These are phyloP conservation scores for Naematelia aurantialba DNA, from an alignment of 768 basidiomycete genomes.

Conservation along the genomic window DNA sequence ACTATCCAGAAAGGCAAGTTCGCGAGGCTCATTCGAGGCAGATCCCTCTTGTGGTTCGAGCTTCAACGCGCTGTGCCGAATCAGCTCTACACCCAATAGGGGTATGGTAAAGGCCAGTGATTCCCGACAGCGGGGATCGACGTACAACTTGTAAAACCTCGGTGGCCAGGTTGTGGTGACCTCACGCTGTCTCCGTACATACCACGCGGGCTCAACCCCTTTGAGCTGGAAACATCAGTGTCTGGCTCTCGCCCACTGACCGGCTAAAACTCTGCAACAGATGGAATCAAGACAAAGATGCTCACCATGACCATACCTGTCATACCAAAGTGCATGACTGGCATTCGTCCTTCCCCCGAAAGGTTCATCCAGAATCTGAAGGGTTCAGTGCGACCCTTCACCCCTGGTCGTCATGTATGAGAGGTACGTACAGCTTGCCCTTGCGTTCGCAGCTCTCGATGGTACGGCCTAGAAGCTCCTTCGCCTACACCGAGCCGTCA, in stretches of 20 bases:
- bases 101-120: no score
- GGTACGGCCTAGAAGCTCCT: conserved; percentile 54
- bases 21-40: conserved; percentile 49
- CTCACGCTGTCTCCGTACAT: conserved; percentile 40
- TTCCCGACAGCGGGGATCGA: no score
- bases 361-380: conserved; percentile 59
- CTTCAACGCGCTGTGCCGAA: conserved; percentile 55
- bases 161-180: conserved; percentile 41
- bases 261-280: no score
- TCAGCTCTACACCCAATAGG: neutral
- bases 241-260: no score
- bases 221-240: conserved; percentile 29
- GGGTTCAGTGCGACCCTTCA: conserved; percentile 1
- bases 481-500: conserved; percentile 52
- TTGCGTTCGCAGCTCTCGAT: conserved; percentile 48
- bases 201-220: conserved; percentile 49
- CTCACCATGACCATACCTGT: conserved; percentile 70
- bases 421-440: conserved; percentile 47
- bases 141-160: conserved; percentile 39
- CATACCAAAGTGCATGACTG: conserved; percentile 79
- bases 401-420: neutral
- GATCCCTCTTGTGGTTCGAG: conserved; percentile 53
- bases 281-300: conserved; percentile 42
- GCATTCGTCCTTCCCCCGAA: conserved; percentile 60
- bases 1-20: conserved; percentile 67